A percentile compares a stretch with the other conserved stretches of the same genome.
phyloP scores from a whole-genome alignment of 441 rosid genomes.

The Populus tomentosa region DNA sequence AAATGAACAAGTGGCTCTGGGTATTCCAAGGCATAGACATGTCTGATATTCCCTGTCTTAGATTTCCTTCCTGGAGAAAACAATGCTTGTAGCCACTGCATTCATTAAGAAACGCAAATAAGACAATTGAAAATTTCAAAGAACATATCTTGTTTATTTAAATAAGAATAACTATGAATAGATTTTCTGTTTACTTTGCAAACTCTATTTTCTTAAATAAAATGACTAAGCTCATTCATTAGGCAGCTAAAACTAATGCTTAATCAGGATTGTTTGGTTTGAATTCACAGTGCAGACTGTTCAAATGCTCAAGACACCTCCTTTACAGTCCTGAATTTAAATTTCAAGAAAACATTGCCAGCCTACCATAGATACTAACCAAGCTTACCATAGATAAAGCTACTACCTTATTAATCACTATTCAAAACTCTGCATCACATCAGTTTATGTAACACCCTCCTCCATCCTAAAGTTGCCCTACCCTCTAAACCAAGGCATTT shows the following conservation, averaged over 20 bases:
- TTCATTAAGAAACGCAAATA: neutral
- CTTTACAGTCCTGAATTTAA: neutral
- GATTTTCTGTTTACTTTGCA: neutral
- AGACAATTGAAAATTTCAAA: neutral
- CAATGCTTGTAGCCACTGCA: conserved; percentile 74
- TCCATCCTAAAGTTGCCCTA: too few relatives aligned
- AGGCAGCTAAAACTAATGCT: too few relatives aligned
- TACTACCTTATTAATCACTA: neutral
- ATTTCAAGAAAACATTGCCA: neutral
- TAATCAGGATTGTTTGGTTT: neutral
- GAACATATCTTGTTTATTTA: neutral
- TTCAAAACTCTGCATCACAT: neutral
- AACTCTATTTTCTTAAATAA: too few relatives aligned
- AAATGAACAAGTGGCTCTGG: conserved; percentile 83
- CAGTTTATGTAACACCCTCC: neutral
- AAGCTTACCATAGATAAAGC: neutral
- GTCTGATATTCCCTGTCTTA: conserved; percentile 41
- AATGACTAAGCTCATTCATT: too few relatives aligned
- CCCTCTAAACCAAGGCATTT: neutral
- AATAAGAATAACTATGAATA: neutral
- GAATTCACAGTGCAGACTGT: neutral
- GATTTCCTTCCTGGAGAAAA: conserved; percentile 74
- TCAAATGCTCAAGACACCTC: neutral
- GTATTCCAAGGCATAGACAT: conserved; percentile 67
- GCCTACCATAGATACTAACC: neutral